Evolutionary conservation across 148 eudicot species (phyloP), one percentile per base, ranked within the genome.

Genomic region (Silene uniflora): DNA sequence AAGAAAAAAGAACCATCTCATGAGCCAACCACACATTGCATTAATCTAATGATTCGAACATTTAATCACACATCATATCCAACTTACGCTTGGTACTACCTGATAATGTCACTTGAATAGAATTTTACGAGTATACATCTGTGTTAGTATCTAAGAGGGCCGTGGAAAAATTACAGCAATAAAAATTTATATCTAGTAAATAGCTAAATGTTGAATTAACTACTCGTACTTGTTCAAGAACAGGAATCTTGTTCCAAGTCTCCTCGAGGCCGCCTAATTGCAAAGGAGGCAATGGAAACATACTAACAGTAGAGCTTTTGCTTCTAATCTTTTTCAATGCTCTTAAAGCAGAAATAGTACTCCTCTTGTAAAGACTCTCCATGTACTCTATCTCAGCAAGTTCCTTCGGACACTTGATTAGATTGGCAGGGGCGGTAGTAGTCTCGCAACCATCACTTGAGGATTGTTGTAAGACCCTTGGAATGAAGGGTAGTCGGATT

Each of bases 401-500:
- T 81, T 90, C 95, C 79, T 86, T 85, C 17, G 95, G 87, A 21
- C 81, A 86, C n/a, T n/a, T n/a, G n/a, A n/a, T n/a, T n/a, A n/a
- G n/a, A n/a, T n/a, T n/a, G n/a, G n/a, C n/a, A n/a, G n/a, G n/a
- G n/a, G n/a, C n/a, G n/a, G n/a, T n/a, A n/a, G n/a, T n/a, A n/a
- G n/a, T n/a, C n/a, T n/a, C n/a, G n/a, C n/a, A n/a, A n/a, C n/a
- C n/a, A n/a, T n/a, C n/a, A n/a, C n/a, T n/a, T n/a, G n/a, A n/a
- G n/a, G n/a, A n/a, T n/a, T 94, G 91, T 46, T 90, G 97, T 54
- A 94, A 76, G 78, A 94, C 98, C 78, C 84, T 87, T 55, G 89
- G 93, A 56, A 94, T 94, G 86, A 90, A 94, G 54, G 98, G 98
- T 71, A 88, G 75, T 62, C 96, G 97, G 55, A 91, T 84, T 10